phyloP scores from a whole-genome alignment of 129 eudicot genomes.

The Sambucus nigra region DNA sequence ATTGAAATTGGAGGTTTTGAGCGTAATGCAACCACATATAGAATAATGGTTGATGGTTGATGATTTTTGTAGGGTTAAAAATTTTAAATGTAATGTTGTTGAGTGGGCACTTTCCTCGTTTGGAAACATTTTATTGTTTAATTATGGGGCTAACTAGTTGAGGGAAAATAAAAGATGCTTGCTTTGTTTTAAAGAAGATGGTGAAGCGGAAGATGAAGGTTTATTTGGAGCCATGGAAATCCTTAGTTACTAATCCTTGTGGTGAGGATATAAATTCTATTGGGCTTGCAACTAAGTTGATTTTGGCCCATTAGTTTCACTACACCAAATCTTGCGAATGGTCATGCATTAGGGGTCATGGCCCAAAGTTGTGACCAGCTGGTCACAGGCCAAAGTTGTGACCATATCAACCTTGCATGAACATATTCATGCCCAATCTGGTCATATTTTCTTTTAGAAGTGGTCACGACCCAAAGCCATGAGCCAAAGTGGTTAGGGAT shows the following conservation, averaged over 20 bases:
- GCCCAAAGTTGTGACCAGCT: too few relatives aligned
- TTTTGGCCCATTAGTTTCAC: constrained; percentile 8
- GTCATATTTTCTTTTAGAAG: too few relatives aligned
- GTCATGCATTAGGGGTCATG: too few relatives aligned
- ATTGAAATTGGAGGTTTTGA: constrained; percentile 66
- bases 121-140: constrained; percentile 62
- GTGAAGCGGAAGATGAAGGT: constrained; percentile 48
- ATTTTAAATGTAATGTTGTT: constrained; percentile 59
- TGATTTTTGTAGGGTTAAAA: constrained; percentile 55
- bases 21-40: constrained; percentile 79
- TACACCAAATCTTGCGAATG: too few relatives aligned
- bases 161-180: constrained; percentile 55
- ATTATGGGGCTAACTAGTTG: constrained; percentile 42
- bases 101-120: constrained; percentile 62
- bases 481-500: too few relatives aligned
- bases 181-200: constrained; percentile 74
- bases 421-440: too few relatives aligned
- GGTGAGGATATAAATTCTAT: constrained; percentile 7
- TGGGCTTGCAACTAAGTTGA: constrained; percentile 21
- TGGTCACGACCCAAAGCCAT: too few relatives aligned
- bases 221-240: constrained; percentile 45
- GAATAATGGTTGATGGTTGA: constrained; percentile 84
- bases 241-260: constrained; percentile 36
- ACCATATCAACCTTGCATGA: too few relatives aligned
- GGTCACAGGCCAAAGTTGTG: too few relatives aligned